Conservation (phyloP, 2,329 filamentous ascomycete species). For the Ophiostoma piceae region DNA sequence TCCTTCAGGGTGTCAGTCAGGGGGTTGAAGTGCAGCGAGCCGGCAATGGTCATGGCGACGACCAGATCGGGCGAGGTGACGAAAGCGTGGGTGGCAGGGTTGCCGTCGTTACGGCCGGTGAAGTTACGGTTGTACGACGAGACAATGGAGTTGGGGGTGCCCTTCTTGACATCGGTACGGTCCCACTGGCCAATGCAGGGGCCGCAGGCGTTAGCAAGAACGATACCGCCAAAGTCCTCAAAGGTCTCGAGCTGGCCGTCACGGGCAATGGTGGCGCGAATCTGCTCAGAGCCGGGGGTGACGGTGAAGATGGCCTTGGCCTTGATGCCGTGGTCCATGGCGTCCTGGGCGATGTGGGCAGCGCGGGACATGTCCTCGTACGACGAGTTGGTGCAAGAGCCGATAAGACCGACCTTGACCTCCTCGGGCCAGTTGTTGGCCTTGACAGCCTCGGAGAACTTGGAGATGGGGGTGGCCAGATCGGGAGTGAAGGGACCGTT, state of each 20-base stretch:
- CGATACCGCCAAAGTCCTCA: conserved; percentile 90
- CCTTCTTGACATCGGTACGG: conserved; percentile 88
- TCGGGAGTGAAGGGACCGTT: conserved; percentile 99
- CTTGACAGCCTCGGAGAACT: conserved; percentile 92
- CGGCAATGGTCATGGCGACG: conserved; percentile 40
- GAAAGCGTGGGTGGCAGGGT: conserved; percentile 45
- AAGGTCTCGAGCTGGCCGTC: conserved; percentile 91
- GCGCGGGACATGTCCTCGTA: conserved; percentile 89
- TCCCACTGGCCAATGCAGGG: conserved; percentile 96
- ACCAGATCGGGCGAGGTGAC: conserved; percentile 45
- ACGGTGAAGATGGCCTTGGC: conserved; percentile 90
- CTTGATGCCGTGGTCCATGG: conserved; percentile 87
- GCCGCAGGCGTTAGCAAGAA: conserved; percentile 92
- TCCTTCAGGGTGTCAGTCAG: conserved; percentile 86
- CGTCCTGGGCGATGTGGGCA: conserved; percentile 85
- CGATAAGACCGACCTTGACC: conserved; percentile 93
- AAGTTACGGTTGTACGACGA: conserved; percentile 99
- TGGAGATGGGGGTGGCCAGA: conserved; percentile 93
- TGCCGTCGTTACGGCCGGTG: conserved; percentile 78
- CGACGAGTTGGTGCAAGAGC: conserved; percentile 91
- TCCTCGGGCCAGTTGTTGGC: conserved; percentile 94
- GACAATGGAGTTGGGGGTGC: conserved; percentile 90
- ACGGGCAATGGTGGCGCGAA: conserved; percentile 84
- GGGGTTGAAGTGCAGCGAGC: conserved; percentile 75
- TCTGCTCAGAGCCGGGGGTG: conserved; percentile 94